Base-by-base conservation (phyloP, 163 green algal genomes). In the Chlorella variabilis region DNA sequence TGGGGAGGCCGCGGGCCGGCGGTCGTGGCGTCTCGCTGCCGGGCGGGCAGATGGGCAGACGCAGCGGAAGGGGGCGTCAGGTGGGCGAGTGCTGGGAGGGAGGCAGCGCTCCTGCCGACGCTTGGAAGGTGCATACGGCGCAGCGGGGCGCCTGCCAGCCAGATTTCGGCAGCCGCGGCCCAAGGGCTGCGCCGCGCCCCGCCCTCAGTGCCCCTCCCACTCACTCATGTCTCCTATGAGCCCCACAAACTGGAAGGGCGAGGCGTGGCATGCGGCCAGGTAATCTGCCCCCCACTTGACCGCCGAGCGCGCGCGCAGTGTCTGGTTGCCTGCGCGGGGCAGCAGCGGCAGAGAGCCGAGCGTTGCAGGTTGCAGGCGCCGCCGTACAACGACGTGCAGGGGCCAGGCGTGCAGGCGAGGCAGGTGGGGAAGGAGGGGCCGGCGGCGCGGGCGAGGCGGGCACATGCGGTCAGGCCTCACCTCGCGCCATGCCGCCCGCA, bases 221-320 rank as follows among this genome's bases (percentile, higher is more conserved):
- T 51, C 29, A 48, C 70, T 6, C 54, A 58, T 56, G 69, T 90
- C 86, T 6, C 87, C 87, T 29, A 91, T 84, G 38, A 88, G 84
- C 2, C 81, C 87, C 8, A 91, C 65, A 42, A 76, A 86, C 18
- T 54, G 27, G 29, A 54, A n/a, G 11, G 62, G 18, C 31, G 17
- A 29, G 3, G 54, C 21, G 31, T 84, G 69, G 80, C 85, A 90
- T 48, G 86, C 81, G 20, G 85, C 36, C 36, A 92, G 75, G 81
- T 92, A 93, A 69, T 91, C 83, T 0, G 80, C 79, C 3, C 74
- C 77, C 77, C 86, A 90, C 27, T 56, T 66, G 6, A 92, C 78
- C 15, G 79, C 82, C 20, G 83, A 80, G 27, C 70, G 33, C 18
- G 75, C 85, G 18, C n/a, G 20, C 2, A 62, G 9, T 29, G 9